Conservation (phyloP, 2,329 filamentous ascomycete genomes). For the Fusarium lyarnte region DNA sequence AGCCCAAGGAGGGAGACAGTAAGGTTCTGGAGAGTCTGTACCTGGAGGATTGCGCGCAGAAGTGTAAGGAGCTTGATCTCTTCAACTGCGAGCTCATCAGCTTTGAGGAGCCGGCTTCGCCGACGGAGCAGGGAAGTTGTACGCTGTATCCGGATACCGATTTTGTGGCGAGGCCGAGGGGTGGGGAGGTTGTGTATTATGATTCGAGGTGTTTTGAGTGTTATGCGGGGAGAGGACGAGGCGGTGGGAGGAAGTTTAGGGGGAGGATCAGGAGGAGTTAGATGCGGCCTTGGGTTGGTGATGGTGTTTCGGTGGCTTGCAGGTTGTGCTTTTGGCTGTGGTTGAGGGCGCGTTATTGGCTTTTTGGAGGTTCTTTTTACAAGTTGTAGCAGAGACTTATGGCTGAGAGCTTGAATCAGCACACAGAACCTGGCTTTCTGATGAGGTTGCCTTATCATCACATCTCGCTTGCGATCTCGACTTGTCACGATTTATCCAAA, state of each 20-base stretch:
- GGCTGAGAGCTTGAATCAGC: too few relatives aligned
- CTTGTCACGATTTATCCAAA: fast-evolving
- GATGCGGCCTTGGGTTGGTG: background rate
- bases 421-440: too few relatives aligned
- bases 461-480: background rate
- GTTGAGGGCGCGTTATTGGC: background rate
- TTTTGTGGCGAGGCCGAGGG: background rate
- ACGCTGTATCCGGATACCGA: background rate
- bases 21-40: background rate
- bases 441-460: too few relatives aligned
- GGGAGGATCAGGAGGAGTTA: constrained; percentile 4
- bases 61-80: background rate
- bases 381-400: too few relatives aligned
- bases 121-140: background rate
- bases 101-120: background rate
- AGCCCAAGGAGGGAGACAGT: background rate
- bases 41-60: background rate
- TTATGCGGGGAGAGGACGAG: background rate
- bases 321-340: background rate
- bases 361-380: too few relatives aligned
- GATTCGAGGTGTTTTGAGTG: constrained; percentile 7
- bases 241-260: background rate
- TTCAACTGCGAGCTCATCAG: background rate
- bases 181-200: background rate
- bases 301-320: too few relatives aligned